Conservation (phyloP, 2,329 filamentous ascomycete species). For the Colletotrichum liaoningense region DNA sequence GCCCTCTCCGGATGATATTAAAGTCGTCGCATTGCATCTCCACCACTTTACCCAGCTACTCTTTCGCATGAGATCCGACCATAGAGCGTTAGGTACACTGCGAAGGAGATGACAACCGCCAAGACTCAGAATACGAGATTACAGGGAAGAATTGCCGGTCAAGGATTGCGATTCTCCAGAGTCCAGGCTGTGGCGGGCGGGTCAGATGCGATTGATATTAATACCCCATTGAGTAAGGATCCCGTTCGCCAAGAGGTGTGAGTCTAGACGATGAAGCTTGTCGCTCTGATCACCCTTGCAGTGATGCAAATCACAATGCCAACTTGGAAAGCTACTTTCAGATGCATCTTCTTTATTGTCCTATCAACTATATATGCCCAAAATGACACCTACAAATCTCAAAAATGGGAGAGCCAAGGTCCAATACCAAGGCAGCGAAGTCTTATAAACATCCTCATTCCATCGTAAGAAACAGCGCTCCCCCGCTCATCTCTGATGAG, state of each 20-base stretch:
- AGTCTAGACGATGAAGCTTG: neutral
- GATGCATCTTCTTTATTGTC: constrained; percentile 4
- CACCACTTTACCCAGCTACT: neutral
- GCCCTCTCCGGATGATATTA: neutral
- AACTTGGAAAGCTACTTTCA: neutral
- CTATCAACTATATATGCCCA: neutral
- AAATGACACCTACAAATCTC: neutral
- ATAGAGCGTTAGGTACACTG: no score
- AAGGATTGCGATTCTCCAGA: neutral
- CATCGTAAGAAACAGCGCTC: neutral
- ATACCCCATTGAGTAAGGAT: neutral
- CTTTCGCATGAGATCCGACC: no score
- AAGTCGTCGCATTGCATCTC: neutral
- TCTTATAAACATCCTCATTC: neutral
- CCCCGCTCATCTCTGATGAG: neutral
- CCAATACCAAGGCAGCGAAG: neutral
- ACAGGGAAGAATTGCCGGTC: neutral
- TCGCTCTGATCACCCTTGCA: neutral
- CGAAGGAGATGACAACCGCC: neutral
- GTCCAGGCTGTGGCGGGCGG: no score
- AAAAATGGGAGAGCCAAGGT: neutral
- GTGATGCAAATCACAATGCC: neutral
- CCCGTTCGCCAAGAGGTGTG: neutral
- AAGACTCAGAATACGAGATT: neutral
- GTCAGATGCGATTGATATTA: neutral